Conservation (phyloP, 805 yeast species). For the Sugiyamaella qingdaonensis region DNA sequence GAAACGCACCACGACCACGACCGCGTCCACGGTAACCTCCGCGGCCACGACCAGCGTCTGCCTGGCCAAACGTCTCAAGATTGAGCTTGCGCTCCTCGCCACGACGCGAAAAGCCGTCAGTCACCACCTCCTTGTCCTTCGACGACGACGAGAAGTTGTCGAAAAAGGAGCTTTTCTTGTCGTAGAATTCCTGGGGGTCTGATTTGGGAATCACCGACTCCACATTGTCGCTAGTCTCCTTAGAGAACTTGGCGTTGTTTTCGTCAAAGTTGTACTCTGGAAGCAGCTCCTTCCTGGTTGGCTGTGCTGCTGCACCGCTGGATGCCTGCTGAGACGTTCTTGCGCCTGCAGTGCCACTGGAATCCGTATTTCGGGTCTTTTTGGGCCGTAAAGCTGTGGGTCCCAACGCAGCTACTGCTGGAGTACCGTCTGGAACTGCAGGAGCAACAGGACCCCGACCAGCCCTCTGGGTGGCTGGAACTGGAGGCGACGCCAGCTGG, state of each 20-base stretch:
- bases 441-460: constrained; percentile 22
- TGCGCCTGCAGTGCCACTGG: too few relatives aligned
- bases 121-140: constrained; percentile 36
- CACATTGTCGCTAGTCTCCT: constrained; percentile 40
- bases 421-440: constrained; percentile 34
- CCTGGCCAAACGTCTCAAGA: constrained; percentile 79
- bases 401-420: constrained; percentile 12
- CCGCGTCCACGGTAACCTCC: constrained; percentile 44
- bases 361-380: too few relatives aligned
- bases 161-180: constrained; percentile 81
- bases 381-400: too few relatives aligned
- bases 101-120: constrained; percentile 50
- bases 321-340: too few relatives aligned
- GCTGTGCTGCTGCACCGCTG: too few relatives aligned
- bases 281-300: neutral
- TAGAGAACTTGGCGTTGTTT: constrained; percentile 64
- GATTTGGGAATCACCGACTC: constrained; percentile 29
- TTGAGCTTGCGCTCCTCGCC: constrained; percentile 68
- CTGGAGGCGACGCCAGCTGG: constrained; percentile 2
- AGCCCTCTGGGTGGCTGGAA: neutral
- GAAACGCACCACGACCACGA: constrained; percentile 20
- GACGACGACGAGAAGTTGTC: constrained; percentile 74
- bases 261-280: constrained; percentile 70
- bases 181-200: constrained; percentile 43
- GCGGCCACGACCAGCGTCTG: constrained; percentile 48